Evolutionary conservation across 2,329 filamentous ascomycete genomes (phyloP), one percentile per base, ranked within the genome.

Genomic region (Sphaerostilbella broomeana): DNA sequence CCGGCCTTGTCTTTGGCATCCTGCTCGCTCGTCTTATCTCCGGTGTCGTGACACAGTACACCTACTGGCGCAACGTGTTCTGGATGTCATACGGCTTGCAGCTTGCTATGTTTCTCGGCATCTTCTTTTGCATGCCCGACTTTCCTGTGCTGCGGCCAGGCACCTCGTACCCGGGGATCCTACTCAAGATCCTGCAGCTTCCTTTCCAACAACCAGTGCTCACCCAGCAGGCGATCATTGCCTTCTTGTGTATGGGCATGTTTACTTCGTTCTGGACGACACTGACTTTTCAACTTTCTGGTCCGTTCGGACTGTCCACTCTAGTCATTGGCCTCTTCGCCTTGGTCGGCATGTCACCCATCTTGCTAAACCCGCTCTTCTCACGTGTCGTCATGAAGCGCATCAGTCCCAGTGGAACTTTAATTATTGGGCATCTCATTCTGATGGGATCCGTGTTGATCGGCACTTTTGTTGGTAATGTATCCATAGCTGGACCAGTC

Each of bases 81-180:
- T 90, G 84, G 83, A 67, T 89, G 44, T 74, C 82, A 0, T 73
- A 89, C 5, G 84, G 70, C 0, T 64, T 85, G 0, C 86, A 92
- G 59, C 81, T 77, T 51, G 53, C 77, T 7, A 79, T 90, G 45
- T 73, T 81, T 40, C 47, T 65, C 6, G 61, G 81, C 0, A 72
- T 90, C 5, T 89, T 76, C 65, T 56, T 79, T 30, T 85, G 79
- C 59, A 82, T 92, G 80, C 85, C 85, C 0, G 84, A 89, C 56
- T 92, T 92, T 49, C 86, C 85, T 0, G 72, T 75, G 2, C 83
- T 83, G 4, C 89, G 88, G 53, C 78, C 77, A 0, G 62, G 65
- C 2, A 75, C 82, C 11, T 76, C 75, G 44, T 90, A 89, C 56
- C 71, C 77, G 45, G 63, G 65, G 1, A 86, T 90, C 17, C 53